Conservation (phyloP, 2,329 filamentous ascomycete species). For the Macroventuria anomochaeta region DNA sequence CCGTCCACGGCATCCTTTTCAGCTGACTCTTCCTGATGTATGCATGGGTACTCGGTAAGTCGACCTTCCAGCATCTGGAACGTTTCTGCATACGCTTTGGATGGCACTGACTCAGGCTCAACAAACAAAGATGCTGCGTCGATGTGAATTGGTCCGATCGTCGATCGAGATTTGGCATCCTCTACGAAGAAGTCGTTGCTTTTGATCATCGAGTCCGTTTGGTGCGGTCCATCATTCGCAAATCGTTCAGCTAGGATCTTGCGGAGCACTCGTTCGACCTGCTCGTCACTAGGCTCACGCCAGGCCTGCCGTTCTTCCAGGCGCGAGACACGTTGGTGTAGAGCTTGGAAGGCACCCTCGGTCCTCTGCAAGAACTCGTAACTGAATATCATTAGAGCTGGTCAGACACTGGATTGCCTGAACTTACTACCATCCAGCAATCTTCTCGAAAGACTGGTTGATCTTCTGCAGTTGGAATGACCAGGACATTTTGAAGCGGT, state of each 20-base stretch:
- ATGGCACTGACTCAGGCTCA: constrained; percentile 40
- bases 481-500: constrained; percentile 36
- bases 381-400: constrained; percentile 21
- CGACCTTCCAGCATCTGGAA: constrained; percentile 37
- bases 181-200: constrained; percentile 30
- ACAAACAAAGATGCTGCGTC: constrained; percentile 32
- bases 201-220: constrained; percentile 14
- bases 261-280: constrained; percentile 44
- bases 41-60: constrained; percentile 27
- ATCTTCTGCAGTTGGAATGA: constrained; percentile 41
- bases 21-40: neutral
- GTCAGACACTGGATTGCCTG: neutral
- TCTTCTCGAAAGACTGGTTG: constrained; percentile 42
- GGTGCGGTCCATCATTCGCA: constrained; percentile 20
- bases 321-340: constrained; percentile 35
- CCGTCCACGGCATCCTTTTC: neutral
- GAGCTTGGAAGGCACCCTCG: constrained; percentile 36
- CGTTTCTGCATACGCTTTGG: constrained; percentile 35
- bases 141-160: constrained; percentile 27
- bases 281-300: constrained; percentile 40
- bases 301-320: constrained; percentile 40
- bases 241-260: constrained; percentile 46
- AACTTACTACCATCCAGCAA: constrained; percentile 43
- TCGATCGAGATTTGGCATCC: constrained; percentile 10
- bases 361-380: constrained; percentile 42